phyloP scores from a whole-genome alignment of 352 stramenopile genomes.

The Pythium periplocum region DNA sequence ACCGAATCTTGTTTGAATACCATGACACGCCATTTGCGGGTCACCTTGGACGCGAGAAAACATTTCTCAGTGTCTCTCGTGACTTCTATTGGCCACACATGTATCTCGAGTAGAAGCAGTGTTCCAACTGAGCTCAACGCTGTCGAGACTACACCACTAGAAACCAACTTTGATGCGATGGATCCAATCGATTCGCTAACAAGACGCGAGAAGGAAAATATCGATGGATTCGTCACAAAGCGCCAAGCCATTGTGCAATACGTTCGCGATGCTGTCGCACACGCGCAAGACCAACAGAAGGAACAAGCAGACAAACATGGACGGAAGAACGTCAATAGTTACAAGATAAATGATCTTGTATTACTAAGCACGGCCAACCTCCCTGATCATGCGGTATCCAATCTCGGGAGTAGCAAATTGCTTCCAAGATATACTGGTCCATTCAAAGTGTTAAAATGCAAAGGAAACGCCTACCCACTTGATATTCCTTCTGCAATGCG shows the following conservation, averaged over 20 bases:
- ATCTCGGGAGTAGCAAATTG: neutral
- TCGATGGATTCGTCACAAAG: neutral
- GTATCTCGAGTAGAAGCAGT: too few relatives aligned
- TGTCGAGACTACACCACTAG: too few relatives aligned
- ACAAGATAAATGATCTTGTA: neutral
- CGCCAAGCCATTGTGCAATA: slow-evolving; percentile 7
- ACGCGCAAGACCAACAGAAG: slow-evolving; percentile 16
- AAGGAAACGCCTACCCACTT: neutral
- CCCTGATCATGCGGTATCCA: neutral
- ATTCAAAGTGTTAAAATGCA: neutral
- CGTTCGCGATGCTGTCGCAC: slow-evolving; percentile 14
- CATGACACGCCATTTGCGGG: neutral
- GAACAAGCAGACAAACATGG: slow-evolving; percentile 9
- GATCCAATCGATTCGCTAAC: too few relatives aligned
- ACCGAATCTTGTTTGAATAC: neutral
- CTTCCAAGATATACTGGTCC: neutral
- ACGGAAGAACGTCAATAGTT: neutral
- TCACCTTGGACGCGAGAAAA: neutral
- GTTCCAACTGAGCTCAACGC: too few relatives aligned
- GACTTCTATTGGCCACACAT: slow-evolving; percentile 1
- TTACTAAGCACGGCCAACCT: neutral
- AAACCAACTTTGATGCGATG: too few relatives aligned
- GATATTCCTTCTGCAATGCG: too few relatives aligned
- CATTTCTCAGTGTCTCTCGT: neutral
- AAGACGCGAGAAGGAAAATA: too few relatives aligned